These are phyloP conservation scores for Podaxis sp. DNA, from an alignment of 768 basidiomycete genomes.

Conservation along the genomic window DNA sequence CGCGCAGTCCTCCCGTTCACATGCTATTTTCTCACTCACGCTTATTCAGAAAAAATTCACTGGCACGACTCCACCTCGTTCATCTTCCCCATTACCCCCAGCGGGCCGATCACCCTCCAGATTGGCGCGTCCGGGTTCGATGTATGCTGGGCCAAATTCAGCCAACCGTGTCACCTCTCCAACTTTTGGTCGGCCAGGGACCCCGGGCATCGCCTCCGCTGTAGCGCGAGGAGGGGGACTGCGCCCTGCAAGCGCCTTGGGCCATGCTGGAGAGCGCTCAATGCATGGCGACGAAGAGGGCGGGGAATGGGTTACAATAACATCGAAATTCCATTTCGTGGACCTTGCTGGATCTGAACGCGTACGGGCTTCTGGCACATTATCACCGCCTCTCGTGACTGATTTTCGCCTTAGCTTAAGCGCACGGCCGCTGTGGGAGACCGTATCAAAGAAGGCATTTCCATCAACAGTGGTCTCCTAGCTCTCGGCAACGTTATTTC, in stretches of 20 bases:
- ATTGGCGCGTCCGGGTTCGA: constrained; percentile 80
- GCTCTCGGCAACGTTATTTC: constrained; percentile 99
- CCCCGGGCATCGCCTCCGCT: constrained; percentile 76
- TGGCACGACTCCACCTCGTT: constrained; percentile 69
- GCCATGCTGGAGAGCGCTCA: constrained; percentile 57
- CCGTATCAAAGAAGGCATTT: constrained; percentile 97
- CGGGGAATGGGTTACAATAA: constrained; percentile 87
- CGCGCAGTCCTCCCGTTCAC: constrained; percentile 94
- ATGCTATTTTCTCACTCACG: constrained; percentile 98
- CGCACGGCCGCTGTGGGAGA: constrained; percentile 95
- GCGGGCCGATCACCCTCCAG: constrained; percentile 72
- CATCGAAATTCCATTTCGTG: constrained; percentile 98
- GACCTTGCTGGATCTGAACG: constrained; percentile 97
- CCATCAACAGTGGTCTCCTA: constrained; percentile 94
- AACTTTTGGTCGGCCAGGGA: constrained; percentile 73
- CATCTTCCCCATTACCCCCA: constrained; percentile 75
- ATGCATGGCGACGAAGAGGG: constrained; percentile 52
- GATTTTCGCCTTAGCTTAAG: constrained; percentile 63
- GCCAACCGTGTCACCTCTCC: constrained; percentile 69
- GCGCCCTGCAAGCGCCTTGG: constrained; percentile 81
- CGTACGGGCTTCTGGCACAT: constrained; percentile 42
- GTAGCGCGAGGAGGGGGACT: constrained; percentile 62
- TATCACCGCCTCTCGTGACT: constrained; percentile 15
- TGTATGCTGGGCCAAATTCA: constrained; percentile 49
- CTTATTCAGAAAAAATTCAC: constrained; percentile 87